These are phyloP conservation scores for Trichopus zeylanicus DNA, from an alignment of 116 monocot genomes.

Conservation along the genomic window DNA sequence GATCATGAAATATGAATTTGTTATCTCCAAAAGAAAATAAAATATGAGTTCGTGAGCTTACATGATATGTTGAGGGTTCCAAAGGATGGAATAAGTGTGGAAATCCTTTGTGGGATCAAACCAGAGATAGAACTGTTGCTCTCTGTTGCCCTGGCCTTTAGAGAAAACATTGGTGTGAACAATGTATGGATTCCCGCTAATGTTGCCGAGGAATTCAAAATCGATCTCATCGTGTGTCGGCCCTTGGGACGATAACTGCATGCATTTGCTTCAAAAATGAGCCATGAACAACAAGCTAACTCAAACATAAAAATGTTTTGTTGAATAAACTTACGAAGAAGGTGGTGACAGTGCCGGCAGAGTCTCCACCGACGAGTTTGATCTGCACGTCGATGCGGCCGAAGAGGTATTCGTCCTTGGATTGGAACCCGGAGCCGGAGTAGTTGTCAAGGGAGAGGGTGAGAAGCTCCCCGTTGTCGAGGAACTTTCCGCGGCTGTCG, in stretches of 20 bases:
- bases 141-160: slow-evolving; percentile 30
- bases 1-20: not conserved
- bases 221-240: slow-evolving; percentile 40
- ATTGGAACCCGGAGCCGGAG: slow-evolving; percentile 13
- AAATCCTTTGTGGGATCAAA: slow-evolving; percentile 41
- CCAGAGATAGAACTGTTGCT: slow-evolving; percentile 44
- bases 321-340: not conserved
- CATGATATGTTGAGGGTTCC: slow-evolving; percentile 42
- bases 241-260: slow-evolving; percentile 34
- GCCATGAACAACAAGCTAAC: not conserved
- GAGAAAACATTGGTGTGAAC: slow-evolving; percentile 44
- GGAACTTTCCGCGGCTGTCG: slow-evolving; percentile 1
- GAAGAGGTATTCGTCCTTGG: slow-evolving; percentile 7
- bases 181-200: slow-evolving; percentile 41
- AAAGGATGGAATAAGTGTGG: slow-evolving; percentile 44
- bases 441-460: slow-evolving; percentile 10
- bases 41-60: no score
- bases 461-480: slow-evolving; percentile 4
- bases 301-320: no score
- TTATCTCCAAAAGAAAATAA: no score
- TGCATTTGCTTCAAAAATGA: not conserved
- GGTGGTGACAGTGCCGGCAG: slow-evolving; percentile 6
- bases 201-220: slow-evolving; percentile 48
- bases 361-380: slow-evolving; percentile 2
- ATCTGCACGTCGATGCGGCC: slow-evolving; percentile 7